Evolutionary conservation across 768 basidiomycete species (phyloP).

Genomic region (Grammothele lineata): DNA sequence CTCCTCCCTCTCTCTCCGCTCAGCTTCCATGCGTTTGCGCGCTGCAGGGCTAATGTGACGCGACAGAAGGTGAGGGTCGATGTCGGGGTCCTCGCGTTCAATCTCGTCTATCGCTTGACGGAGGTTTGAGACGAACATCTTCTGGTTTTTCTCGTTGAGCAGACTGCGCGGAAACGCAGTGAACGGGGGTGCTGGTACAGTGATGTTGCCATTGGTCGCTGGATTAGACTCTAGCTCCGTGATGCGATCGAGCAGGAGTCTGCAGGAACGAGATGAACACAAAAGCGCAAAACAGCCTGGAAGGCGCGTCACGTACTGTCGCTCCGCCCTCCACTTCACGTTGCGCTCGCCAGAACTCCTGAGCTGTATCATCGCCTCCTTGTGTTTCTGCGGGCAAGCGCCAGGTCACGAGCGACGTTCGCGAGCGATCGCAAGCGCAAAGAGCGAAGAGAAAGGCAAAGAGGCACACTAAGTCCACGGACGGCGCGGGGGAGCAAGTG

Average conservation of each 20-base stretch:
- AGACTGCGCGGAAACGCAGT: constrained; percentile 49
- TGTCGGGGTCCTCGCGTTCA: constrained; percentile 38
- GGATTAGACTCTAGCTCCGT: constrained; percentile 47
- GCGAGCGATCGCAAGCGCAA: not conserved
- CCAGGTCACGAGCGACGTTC: constrained; percentile 1
- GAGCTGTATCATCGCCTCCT: constrained; percentile 54
- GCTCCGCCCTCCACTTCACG: constrained; percentile 55
- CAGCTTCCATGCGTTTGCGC: constrained; percentile 42
- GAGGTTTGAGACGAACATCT: constrained; percentile 43
- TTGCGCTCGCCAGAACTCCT: constrained; percentile 61
- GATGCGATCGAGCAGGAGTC: constrained; percentile 56
- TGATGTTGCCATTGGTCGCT: constrained; percentile 29
- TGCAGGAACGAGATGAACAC: too few species aligned
- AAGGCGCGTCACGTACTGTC: constrained; percentile 43
- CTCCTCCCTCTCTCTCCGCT: constrained; percentile 34
- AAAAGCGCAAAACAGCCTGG: not conserved
- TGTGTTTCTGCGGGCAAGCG: constrained; percentile 43
- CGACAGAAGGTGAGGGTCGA: constrained; percentile 43
- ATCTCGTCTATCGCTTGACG: constrained; percentile 45
- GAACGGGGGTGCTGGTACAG: constrained; percentile 30
- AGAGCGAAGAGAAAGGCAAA: not conserved
- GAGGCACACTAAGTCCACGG: constrained; percentile 7
- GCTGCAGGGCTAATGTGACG: constrained; percentile 43
- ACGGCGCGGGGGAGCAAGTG: not conserved
- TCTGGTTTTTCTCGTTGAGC: constrained; percentile 38